These are phyloP conservation scores for Tolypocladium ovalisporum DNA, from an alignment of 2,329 filamentous ascomycete genomes.

Conservation along the genomic window DNA sequence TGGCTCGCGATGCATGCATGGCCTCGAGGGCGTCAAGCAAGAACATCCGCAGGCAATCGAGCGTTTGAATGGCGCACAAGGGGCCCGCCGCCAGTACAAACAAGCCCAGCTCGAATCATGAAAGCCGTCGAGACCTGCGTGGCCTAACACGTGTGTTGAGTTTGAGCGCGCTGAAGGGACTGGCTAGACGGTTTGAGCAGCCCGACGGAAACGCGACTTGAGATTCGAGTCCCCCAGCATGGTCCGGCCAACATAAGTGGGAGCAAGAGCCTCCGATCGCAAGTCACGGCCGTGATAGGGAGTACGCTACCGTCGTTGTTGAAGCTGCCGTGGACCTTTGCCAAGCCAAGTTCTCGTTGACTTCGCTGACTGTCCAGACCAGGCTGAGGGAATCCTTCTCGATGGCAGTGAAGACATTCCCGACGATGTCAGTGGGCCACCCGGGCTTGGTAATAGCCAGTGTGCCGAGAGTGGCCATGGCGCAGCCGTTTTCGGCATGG, in stretches of 20 bases:
- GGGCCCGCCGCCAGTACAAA: not conserved
- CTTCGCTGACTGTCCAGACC: slow-evolving; percentile 91
- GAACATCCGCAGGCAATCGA: not conserved
- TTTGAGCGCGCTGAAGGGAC: slow-evolving; percentile 42
- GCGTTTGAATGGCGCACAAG: not conserved
- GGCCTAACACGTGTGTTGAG: slow-evolving; percentile 87
- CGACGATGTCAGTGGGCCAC: slow-evolving; percentile 88
- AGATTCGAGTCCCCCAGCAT: slow-evolving; percentile 88
- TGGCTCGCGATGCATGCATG: not conserved
- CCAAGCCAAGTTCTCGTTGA: slow-evolving; percentile 95
- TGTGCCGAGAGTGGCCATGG: slow-evolving; percentile 74
- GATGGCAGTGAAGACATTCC: slow-evolving; percentile 88
- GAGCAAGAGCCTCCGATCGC: slow-evolving; percentile 62
- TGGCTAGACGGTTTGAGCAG: slow-evolving; percentile 58
- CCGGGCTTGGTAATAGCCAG: slow-evolving; percentile 89
- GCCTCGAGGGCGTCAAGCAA: not conserved
- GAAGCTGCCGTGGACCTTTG: slow-evolving; percentile 89
- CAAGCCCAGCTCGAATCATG: not conserved
- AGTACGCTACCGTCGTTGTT: slow-evolving; percentile 78
- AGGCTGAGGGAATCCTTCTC: slow-evolving; percentile 89
- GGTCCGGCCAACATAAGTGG: slow-evolving; percentile 70
- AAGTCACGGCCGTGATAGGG: slow-evolving; percentile 87
- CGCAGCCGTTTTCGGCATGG: slow-evolving; percentile 60
- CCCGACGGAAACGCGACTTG: slow-evolving; percentile 71
- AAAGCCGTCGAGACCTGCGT: slow-evolving; percentile 52